These are phyloP conservation scores for Pinus albicaulis DNA, from an alignment of 75 land plant genomes.

Conservation along the genomic window DNA sequence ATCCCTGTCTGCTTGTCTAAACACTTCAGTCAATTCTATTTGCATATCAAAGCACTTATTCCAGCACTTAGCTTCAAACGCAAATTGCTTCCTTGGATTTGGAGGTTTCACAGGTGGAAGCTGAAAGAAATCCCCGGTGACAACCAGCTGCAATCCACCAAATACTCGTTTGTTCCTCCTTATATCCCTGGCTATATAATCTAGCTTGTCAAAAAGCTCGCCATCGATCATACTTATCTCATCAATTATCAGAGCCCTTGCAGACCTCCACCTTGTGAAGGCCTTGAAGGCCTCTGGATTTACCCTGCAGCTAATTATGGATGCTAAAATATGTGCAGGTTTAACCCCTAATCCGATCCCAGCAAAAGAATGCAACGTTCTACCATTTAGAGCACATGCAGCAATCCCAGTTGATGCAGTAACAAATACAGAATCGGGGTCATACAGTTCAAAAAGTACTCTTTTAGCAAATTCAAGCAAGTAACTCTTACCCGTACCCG, in stretches of 20 bases:
- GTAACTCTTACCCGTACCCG: slow-evolving; percentile 78
- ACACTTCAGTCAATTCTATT: slow-evolving; percentile 60
- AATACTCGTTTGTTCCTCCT: slow-evolving; percentile 23
- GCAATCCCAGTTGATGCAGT: slow-evolving; percentile 85
- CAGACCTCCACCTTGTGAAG: slow-evolving; percentile 60
- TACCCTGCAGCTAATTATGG: slow-evolving; percentile 14
- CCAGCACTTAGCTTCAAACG: slow-evolving; percentile 83
- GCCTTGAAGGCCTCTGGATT: slow-evolving; percentile 13
- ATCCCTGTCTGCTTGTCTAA: slow-evolving; percentile 49
- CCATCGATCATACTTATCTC: slow-evolving; percentile 84
- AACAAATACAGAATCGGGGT: slow-evolving; percentile 43
- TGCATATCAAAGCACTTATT: slow-evolving; percentile 54
- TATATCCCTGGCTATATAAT: slow-evolving; percentile 44
- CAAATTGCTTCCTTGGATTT: slow-evolving; percentile 38
- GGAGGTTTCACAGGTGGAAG: slow-evolving; percentile 54
- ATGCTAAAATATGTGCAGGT: slow-evolving; percentile 14
- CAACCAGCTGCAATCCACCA: slow-evolving; percentile 79
- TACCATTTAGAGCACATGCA: slow-evolving; percentile 64
- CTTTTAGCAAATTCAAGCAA: slow-evolving; percentile 39
- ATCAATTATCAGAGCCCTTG: slow-evolving; percentile 65
- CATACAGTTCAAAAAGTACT: slow-evolving; percentile 30
- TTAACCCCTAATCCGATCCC: slow-evolving; percentile 46
- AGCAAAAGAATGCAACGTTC: slow-evolving; percentile 77
- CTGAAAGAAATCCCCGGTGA: slow-evolving; percentile 82
- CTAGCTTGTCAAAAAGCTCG: slow-evolving; percentile 63